Conservation (phyloP, 2,329 filamentous ascomycete species). For the Myriangium duriaei region DNA sequence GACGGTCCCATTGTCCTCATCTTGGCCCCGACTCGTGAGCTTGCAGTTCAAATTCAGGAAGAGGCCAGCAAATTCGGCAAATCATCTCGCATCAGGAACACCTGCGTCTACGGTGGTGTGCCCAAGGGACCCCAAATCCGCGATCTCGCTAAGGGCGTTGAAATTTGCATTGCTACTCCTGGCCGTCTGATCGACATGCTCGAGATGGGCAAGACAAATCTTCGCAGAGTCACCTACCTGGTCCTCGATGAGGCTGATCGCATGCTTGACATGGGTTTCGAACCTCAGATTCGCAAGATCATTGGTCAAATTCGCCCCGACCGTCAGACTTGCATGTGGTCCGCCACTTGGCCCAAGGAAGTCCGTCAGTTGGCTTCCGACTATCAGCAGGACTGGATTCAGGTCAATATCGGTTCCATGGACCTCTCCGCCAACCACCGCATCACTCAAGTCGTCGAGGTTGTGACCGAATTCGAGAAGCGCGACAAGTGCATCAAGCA, state of each 20-base stretch:
- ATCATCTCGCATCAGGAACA: slow-evolving; percentile 95
- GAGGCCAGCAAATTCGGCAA: slow-evolving; percentile 98
- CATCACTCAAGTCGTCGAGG: slow-evolving; percentile 95
- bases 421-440: slow-evolving; percentile 94
- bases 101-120: slow-evolving; percentile 97
- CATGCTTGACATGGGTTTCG: slow-evolving; percentile 99
- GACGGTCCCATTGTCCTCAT: slow-evolving; percentile 96
- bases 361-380: slow-evolving; percentile 83
- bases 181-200: slow-evolving; percentile 98
- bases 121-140: slow-evolving; percentile 95
- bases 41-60: slow-evolving; percentile 96
- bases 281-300: slow-evolving; percentile 98
- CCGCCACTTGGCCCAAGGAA: slow-evolving; percentile 97
- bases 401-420: slow-evolving; percentile 96
- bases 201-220: slow-evolving; percentile 93
- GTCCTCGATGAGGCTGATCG: slow-evolving; percentile 98
- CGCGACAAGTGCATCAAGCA: slow-evolving; percentile 95
- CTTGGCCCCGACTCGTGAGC: slow-evolving; percentile 88
- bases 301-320: slow-evolving; percentile 95
- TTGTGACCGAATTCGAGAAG: slow-evolving; percentile 94
- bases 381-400: slow-evolving; percentile 90
- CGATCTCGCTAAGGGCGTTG: slow-evolving; percentile 85
- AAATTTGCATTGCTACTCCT: slow-evolving; percentile 96
- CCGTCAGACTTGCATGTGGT: slow-evolving; percentile 99
- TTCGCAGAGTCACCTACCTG: slow-evolving; percentile 93